A percentile compares a stretch with the other conserved stretches of the same genome.
Evolutionary conservation across 2,329 filamentous ascomycete genomes (phyloP).

Genomic region (Aspergillus terreus): DNA sequence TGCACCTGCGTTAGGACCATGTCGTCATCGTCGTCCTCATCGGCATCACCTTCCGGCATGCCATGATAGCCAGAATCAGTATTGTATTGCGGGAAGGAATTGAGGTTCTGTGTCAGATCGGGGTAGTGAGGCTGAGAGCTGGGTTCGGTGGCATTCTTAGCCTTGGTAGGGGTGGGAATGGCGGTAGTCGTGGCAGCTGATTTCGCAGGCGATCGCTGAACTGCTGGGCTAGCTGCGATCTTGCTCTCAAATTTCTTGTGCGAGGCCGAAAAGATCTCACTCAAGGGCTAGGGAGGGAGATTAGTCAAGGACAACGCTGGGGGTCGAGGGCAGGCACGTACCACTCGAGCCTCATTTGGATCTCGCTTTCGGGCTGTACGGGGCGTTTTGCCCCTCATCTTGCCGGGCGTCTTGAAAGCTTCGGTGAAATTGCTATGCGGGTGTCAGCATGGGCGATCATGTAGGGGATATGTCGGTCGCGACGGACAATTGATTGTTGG

Average conservation of each 20-base stretch:
- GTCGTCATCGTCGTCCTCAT: slow-evolving; percentile 36
- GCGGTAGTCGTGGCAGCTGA: slow-evolving; percentile 11
- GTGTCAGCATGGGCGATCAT: slow-evolving; percentile 25
- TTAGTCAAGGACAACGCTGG: background rate
- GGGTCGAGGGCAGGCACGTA: slow-evolving; percentile 25
- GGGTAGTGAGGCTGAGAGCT: slow-evolving; percentile 23
- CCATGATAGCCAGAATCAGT: slow-evolving; percentile 49
- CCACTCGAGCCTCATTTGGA: slow-evolving; percentile 41
- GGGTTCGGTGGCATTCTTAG: slow-evolving; percentile 12
- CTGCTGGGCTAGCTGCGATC: slow-evolving; percentile 30
- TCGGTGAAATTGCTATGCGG: slow-evolving; percentile 77
- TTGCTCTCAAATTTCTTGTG: slow-evolving; percentile 35
- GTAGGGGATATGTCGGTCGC: slow-evolving; percentile 11
- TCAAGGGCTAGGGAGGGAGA: slow-evolving; percentile 37
- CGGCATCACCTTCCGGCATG: slow-evolving; percentile 38
- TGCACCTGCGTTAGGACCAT: slow-evolving; percentile 32
- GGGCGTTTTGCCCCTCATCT: slow-evolving; percentile 48
- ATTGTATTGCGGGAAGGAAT: slow-evolving; percentile 39
- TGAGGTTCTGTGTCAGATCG: slow-evolving; percentile 30
- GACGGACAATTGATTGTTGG: slow-evolving; percentile 77
- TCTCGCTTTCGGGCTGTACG: slow-evolving; percentile 43
- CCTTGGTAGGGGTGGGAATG: slow-evolving; percentile 13
- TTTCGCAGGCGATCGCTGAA: slow-evolving; percentile 35
- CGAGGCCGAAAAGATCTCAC: slow-evolving; percentile 44
- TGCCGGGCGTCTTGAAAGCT: slow-evolving; percentile 72